phyloP scores from a whole-genome alignment of 1,284 basidiomycete genomes.

The Cerioporus squamosus region DNA sequence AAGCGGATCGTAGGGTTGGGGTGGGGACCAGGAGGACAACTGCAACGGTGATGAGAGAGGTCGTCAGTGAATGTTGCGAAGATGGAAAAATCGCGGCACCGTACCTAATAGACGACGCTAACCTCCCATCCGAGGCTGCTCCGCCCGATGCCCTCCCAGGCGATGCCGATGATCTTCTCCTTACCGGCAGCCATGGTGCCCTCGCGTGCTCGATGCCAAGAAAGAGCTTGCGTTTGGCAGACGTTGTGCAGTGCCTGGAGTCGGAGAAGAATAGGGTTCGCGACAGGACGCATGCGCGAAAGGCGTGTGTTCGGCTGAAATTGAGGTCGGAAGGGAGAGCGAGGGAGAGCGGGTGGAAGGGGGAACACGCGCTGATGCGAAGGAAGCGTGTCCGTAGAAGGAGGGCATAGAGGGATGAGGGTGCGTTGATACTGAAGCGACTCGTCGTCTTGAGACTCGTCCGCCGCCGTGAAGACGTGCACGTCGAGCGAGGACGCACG shows the following conservation, averaged over 20 bases:
- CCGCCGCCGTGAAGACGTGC: conserved; percentile 34
- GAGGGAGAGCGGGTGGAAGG: conserved; percentile 29
- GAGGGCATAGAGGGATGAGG: conserved; percentile 25
- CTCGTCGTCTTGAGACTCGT: conserved; percentile 7
- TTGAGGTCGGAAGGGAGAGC: conserved; percentile 33
- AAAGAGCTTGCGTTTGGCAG: conserved; percentile 42
- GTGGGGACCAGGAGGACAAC: background rate
- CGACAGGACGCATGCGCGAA: conserved; percentile 50
- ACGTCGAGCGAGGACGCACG: conserved; percentile 47
- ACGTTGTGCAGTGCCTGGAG: conserved; percentile 61
- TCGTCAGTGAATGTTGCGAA: too few species aligned
- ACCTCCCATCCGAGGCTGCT: conserved; percentile 50
- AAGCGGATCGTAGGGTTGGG: background rate
- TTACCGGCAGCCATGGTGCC: conserved; percentile 53
- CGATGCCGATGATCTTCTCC: conserved; percentile 59
- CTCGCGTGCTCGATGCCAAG: conserved; percentile 50
- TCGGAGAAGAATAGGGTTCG: conserved; percentile 61
- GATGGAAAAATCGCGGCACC: background rate
- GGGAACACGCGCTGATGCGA: conserved; percentile 31
- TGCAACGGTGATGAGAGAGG: too few species aligned
- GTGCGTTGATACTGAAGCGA: conserved; percentile 20
- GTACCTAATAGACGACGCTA: conserved; percentile 11
- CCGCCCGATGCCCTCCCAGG: conserved; percentile 60
- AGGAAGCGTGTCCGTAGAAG: conserved; percentile 13
- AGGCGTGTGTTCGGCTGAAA: conserved; percentile 15